Percentiles rank a stretch among this genome's conserved stretches.
phyloP scores from a whole-genome alignment of 345 rosid genomes.

The Linum tenue region DNA sequence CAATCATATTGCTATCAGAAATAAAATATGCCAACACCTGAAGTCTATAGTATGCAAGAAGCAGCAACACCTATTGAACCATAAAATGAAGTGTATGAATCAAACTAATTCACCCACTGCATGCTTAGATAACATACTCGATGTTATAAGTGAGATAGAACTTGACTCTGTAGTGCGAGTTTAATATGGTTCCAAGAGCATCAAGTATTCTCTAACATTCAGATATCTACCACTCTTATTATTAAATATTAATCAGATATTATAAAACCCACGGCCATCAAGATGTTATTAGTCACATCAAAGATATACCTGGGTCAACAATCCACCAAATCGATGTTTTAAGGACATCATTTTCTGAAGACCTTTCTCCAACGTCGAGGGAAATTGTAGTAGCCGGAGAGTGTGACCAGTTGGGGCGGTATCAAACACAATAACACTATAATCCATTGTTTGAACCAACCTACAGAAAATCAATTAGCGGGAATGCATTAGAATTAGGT shows the following conservation, averaged over 20 bases:
- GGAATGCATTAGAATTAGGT: neutral
- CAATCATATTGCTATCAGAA: neutral
- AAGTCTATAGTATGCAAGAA: too few species aligned
- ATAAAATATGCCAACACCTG: neutral
- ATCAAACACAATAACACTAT: conserved; percentile 87
- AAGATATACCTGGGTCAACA: conserved; percentile 66
- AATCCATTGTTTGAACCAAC: conserved; percentile 98
- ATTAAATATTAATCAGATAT: neutral
- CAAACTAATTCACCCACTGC: too few species aligned
- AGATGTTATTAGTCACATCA: neutral
- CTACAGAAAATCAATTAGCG: conserved; percentile 24
- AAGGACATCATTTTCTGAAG: conserved; percentile 81
- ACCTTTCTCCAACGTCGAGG: conserved; percentile 90
- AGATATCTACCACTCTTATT: too few species aligned
- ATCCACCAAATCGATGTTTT: conserved; percentile 88
- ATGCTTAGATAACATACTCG: too few species aligned
- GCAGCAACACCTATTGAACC: too few species aligned
- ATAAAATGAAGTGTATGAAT: too few species aligned
- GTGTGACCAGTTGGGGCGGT: conserved; percentile 99
- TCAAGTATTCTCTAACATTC: too few species aligned
- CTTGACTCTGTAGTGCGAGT: too few species aligned
- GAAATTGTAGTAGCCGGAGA: conserved; percentile 87
- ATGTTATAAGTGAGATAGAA: too few species aligned
- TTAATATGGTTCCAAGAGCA: too few species aligned
- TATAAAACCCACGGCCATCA: neutral